Base-by-base conservation (phyloP, 352 stramenopile species). In the Phytophthora multivora region DNA sequence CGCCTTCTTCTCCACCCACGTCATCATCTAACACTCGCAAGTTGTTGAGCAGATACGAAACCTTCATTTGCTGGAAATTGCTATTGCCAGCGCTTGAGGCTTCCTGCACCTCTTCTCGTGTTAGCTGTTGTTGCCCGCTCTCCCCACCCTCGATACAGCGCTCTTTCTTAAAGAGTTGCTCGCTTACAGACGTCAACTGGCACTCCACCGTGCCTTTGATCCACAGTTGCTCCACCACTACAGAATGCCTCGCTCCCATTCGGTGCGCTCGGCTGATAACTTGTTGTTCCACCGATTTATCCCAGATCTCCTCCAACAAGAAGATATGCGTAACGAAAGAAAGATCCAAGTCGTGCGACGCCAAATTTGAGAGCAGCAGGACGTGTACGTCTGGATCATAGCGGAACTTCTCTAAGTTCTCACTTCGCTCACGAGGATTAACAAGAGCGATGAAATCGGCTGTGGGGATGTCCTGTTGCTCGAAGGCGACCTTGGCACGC, bases 251-350 rank as follows among this genome's bases (percentile, higher is more conserved):
- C 8, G 96, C 88, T 19, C 97, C 97, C 85, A 99, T 98, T 48
- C 97, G 81, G 75, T 98, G 97, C 0, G 97, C 96, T 49, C 97
- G 80, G 42, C 92, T 93, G n/a, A 99, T 85, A 28, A 98, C 94
- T 74, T 99, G 97, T 30, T 95, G 71, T 63, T 98, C 86, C 11
- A 99, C 66, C 1, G 84, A 95, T 53, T 97, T 95, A 58, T 99
- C 95, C 82, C 85, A 98, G 21, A 99, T 96, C 49, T 98, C 87
- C 33, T 99, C 96, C 52, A 98, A 79, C 16, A 99, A 68, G 57
- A 98, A 98, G 15, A 99, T 98, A 69, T 99, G 95, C 23, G 96
- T 98, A n/a, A 98, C 93, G 71, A 99, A 99, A 47, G 89, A 98
- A 9, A 99, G 71, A 59, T 99, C 96, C 33, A 99, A 83, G 15